Conservation (phyloP, 106 monocot genomes). For the Gastrodia elata region DNA sequence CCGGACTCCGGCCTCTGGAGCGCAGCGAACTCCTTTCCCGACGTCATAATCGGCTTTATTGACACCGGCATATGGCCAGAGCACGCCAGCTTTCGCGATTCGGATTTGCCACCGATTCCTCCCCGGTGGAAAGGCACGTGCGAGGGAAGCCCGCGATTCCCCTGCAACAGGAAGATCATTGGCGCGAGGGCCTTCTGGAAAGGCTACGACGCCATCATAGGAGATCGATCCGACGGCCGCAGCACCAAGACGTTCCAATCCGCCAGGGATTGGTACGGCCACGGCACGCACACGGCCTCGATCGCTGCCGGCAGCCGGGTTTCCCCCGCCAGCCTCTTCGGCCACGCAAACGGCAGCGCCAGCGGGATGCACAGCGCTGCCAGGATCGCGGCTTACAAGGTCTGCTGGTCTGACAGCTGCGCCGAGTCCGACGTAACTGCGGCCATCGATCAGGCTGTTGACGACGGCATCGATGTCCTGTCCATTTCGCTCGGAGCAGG, state of each 20-base stretch:
- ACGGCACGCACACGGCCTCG: slow-evolving; percentile 42
- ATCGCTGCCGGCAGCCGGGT: slow-evolving; percentile 26
- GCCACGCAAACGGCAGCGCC: slow-evolving; percentile 15
- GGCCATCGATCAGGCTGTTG: slow-evolving; percentile 23
- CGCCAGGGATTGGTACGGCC: slow-evolving; percentile 27
- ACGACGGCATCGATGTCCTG: slow-evolving; percentile 24
- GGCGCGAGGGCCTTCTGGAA: slow-evolving; percentile 28
- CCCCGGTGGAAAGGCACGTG: slow-evolving; percentile 30
- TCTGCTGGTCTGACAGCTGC: slow-evolving; percentile 20
- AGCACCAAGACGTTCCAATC: slow-evolving; percentile 8
- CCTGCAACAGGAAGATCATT: slow-evolving; percentile 43
- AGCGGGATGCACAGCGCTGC: slow-evolving; percentile 11
- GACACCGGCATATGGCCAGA: slow-evolving; percentile 40
- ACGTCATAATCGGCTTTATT: slow-evolving; percentile 31
- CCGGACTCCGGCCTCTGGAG: slow-evolving; percentile 16
- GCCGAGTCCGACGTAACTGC: slow-evolving; percentile 23
- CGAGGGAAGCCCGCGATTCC: slow-evolving; percentile 15
- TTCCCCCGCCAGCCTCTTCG: slow-evolving; percentile 15
- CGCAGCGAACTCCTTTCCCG: slow-evolving; percentile 17
- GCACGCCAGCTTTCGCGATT: slow-evolving; percentile 33
- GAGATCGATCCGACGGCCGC: neutral
- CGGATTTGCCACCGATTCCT: slow-evolving; percentile 25
- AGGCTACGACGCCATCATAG: slow-evolving; percentile 16
- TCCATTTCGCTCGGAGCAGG: slow-evolving; percentile 25
- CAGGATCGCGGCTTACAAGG: slow-evolving; percentile 27